These are phyloP conservation scores for Endothia cerciana DNA, from an alignment of 2,329 filamentous ascomycete species.

Conservation along the genomic window DNA sequence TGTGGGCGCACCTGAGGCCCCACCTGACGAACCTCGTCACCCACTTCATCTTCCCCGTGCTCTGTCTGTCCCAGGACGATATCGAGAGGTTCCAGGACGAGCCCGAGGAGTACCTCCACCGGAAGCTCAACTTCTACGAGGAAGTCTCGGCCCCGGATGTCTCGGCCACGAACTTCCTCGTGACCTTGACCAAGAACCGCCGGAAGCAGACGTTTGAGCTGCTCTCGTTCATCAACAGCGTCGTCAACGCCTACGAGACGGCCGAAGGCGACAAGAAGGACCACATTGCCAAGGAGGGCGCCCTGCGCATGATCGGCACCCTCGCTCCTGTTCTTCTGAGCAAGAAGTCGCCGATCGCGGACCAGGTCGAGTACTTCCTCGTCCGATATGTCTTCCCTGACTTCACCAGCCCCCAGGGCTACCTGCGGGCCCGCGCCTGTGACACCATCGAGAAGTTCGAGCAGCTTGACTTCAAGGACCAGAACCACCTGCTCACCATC, in stretches of 20 bases:
- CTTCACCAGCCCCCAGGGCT: constrained; percentile 90
- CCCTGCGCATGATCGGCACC: constrained; percentile 94
- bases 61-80: constrained; percentile 91
- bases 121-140: constrained; percentile 97
- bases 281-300: constrained; percentile 93
- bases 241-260: constrained; percentile 90
- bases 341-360: constrained; percentile 97
- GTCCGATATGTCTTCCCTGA: constrained; percentile 98
- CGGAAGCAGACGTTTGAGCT: constrained; percentile 96
- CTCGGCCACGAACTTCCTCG: constrained; percentile 93
- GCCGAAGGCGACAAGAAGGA: constrained; percentile 88
- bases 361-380: constrained; percentile 98
- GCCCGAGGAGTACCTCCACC: constrained; percentile 94
- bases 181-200: constrained; percentile 90
- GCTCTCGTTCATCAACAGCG: constrained; percentile 89
- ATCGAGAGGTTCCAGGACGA: constrained; percentile 93
- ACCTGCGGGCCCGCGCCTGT: constrained; percentile 90
- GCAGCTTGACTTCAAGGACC: constrained; percentile 94
- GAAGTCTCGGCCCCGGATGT: constrained; percentile 95
- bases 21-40: constrained; percentile 92
- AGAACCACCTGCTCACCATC: constrained; percentile 92
- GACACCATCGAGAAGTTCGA: constrained; percentile 99
- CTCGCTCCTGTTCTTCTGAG: constrained; percentile 91
- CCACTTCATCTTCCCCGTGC: constrained; percentile 92
- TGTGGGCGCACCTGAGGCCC: constrained; percentile 92